A percentile compares a stretch with the other conserved stretches of the same genome.
Conservation (phyloP, 371 early-diverging fungal genomes). For the Umbelopsis sp. region DNA sequence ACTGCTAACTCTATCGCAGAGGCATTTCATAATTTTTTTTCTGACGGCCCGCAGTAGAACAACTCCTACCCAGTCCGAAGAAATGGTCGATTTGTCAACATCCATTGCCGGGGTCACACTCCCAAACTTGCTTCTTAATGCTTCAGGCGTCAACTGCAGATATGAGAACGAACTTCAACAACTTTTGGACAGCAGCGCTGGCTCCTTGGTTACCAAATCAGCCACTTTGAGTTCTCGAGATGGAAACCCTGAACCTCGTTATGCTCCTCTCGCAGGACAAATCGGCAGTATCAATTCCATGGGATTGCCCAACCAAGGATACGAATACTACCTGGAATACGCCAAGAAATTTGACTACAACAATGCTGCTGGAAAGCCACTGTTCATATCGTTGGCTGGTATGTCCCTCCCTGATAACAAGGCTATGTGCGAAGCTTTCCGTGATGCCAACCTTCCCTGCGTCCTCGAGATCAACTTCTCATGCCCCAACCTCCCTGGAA, state of each 20-base stretch:
- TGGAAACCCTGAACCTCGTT: constrained; percentile 54
- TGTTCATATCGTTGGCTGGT: constrained; percentile 54
- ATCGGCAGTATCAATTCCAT: constrained; percentile 55
- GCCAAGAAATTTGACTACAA: constrained; percentile 46
- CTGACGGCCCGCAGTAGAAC: background rate
- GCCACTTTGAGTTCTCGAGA: constrained; percentile 45
- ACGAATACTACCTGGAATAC: constrained; percentile 49
- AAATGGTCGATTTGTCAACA: constrained; percentile 52
- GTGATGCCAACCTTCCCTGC: constrained; percentile 43
- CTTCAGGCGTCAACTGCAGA: constrained; percentile 54
- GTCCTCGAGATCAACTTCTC: constrained; percentile 54
- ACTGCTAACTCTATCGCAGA: too few relatives aligned
- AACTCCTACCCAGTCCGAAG: background rate
- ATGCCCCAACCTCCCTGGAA: constrained; percentile 56
- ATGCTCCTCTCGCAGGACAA: constrained; percentile 34
- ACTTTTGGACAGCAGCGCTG: constrained; percentile 46
- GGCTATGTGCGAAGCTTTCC: constrained; percentile 49
- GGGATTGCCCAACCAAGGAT: constrained; percentile 55
- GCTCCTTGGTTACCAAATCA: constrained; percentile 54
- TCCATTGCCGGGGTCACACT: constrained; percentile 47
- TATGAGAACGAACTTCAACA: constrained; percentile 42
- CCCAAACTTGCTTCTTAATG: constrained; percentile 54
- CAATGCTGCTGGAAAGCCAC: constrained; percentile 36
- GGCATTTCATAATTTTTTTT: background rate
- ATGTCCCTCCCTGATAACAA: constrained; percentile 47